These are phyloP conservation scores for Brettanomyces sp. DNA, from an alignment of 805 yeast genomes.

Conservation along the genomic window DNA sequence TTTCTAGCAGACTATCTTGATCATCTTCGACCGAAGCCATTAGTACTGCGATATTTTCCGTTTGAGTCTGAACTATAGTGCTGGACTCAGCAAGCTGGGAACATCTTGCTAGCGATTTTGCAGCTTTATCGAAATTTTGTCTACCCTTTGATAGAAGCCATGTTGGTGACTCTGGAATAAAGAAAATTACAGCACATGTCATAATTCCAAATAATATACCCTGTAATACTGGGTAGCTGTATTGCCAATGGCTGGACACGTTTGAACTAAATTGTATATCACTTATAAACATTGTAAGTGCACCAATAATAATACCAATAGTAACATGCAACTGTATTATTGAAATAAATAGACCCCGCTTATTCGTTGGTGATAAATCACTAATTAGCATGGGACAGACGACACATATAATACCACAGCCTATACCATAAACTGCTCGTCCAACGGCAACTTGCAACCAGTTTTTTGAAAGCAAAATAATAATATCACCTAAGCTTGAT, in stretches of 20 bases:
- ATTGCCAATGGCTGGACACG: constrained; percentile 12
- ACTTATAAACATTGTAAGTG: constrained; percentile 15
- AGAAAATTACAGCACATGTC: constrained; percentile 12
- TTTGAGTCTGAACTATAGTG: constrained; percentile 9
- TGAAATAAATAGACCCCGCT: constrained; percentile 24
- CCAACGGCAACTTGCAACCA: constrained; percentile 22
- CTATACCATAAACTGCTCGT: constrained; percentile 23
- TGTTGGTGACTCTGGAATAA: constrained; percentile 27
- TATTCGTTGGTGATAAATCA: constrained; percentile 23
- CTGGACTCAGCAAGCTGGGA: constrained; percentile 13
- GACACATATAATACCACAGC: constrained; percentile 23
- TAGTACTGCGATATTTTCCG: not conserved
- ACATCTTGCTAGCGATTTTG: constrained; percentile 12
- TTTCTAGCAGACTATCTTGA: not conserved
- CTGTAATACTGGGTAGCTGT: constrained; percentile 13
- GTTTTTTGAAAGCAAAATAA: constrained; percentile 8
- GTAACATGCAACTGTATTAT: constrained; percentile 26
- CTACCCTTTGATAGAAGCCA: constrained; percentile 16
- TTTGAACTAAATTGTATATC: constrained; percentile 3
- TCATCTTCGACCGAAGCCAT: not conserved
- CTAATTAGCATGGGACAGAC: constrained; percentile 28
- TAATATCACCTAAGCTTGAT: constrained; percentile 14
- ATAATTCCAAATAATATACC: constrained; percentile 11
- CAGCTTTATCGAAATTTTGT: constrained; percentile 6
- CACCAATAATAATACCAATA: constrained; percentile 24